phyloP scores from a whole-genome alignment of 257 asterid species.

The Fraxinus quadrangulata region DNA sequence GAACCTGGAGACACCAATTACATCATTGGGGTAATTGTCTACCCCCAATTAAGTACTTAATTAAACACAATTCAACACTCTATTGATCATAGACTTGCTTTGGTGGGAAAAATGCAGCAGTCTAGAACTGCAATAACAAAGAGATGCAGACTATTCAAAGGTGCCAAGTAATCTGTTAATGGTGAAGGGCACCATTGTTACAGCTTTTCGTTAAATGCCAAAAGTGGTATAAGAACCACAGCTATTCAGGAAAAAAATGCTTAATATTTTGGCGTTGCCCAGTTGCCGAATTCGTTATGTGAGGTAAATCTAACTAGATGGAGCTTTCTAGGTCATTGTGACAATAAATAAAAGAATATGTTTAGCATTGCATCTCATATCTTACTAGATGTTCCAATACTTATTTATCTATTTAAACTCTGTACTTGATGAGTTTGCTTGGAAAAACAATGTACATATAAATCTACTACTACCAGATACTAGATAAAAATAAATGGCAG shows the following conservation, averaged over 20 bases:
- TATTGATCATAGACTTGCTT: conserved; percentile 22
- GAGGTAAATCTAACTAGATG: conserved; percentile 26
- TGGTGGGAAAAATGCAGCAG: conserved; percentile 39
- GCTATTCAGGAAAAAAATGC: conserved; percentile 17
- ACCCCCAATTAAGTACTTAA: conserved; percentile 2
- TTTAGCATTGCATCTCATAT: conserved; percentile 24
- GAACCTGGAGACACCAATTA: conserved; percentile 39
- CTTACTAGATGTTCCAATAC: conserved; percentile 8
- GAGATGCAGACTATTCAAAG: conserved; percentile 24
- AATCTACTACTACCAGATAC: not conserved
- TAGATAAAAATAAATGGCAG: not conserved
- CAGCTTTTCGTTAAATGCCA: conserved; percentile 21
- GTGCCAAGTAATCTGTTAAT: conserved; percentile 19
- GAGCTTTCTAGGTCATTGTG: conserved; percentile 22
- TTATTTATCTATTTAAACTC: conserved; percentile 9
- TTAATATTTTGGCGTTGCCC: conserved; percentile 13
- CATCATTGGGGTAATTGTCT: conserved; percentile 50
- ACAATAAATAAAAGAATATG: conserved; percentile 34
- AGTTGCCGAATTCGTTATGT: conserved; percentile 18
- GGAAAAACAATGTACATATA: not conserved
- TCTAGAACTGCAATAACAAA: conserved; percentile 38
- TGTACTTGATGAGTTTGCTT: not conserved
- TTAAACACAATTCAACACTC: not conserved
- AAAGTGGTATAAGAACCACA: conserved; percentile 23
- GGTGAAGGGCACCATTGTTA: conserved; percentile 24